Evolutionary conservation across 2,329 filamentous ascomycete genomes (phyloP).

Genomic region (Xylaria sp.): DNA sequence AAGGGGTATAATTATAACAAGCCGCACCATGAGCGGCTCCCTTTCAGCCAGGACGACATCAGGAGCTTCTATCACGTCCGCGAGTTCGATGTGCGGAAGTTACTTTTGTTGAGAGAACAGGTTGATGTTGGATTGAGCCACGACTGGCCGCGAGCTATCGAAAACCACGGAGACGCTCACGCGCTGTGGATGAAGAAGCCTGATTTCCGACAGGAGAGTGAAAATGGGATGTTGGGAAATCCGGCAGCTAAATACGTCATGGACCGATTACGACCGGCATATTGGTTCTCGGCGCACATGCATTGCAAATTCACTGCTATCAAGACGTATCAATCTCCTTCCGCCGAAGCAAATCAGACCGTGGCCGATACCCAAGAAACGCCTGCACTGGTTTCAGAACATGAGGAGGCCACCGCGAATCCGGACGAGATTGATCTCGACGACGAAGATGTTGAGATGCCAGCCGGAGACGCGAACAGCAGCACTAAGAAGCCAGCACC

Average conservation of each 20-base stretch:
- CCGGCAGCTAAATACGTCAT: slow-evolving; percentile 82
- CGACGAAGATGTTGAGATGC: slow-evolving; percentile 55
- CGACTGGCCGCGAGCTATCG: slow-evolving; percentile 91
- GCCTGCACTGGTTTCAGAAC: slow-evolving; percentile 26
- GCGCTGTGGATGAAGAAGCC: slow-evolving; percentile 78
- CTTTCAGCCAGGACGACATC: slow-evolving; percentile 81
- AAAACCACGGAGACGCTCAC: slow-evolving; percentile 77
- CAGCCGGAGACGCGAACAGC: slow-evolving; percentile 40
- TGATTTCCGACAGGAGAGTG: slow-evolving; percentile 79
- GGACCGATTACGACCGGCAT: slow-evolving; percentile 80
- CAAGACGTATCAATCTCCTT: slow-evolving; percentile 60
- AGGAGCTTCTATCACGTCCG: slow-evolving; percentile 89
- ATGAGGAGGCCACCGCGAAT: slow-evolving; percentile 26
- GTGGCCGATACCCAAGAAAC: slow-evolving; percentile 12
- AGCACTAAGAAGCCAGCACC: slow-evolving; percentile 31
- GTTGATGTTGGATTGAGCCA: slow-evolving; percentile 93
- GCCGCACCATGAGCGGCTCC: slow-evolving; percentile 84
- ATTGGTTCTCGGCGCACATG: slow-evolving; percentile 95
- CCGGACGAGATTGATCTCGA: slow-evolving; percentile 65
- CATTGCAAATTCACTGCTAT: slow-evolving; percentile 87
- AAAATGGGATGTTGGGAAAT: slow-evolving; percentile 80
- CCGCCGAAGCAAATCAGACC: slow-evolving; percentile 40
- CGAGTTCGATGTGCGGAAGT: slow-evolving; percentile 89
- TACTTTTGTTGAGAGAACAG: slow-evolving; percentile 85
- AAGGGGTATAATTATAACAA: slow-evolving; percentile 89